These are phyloP conservation scores for Aspergillus thermomutatus DNA, from an alignment of 2,329 filamentous ascomycete species.

Conservation along the genomic window DNA sequence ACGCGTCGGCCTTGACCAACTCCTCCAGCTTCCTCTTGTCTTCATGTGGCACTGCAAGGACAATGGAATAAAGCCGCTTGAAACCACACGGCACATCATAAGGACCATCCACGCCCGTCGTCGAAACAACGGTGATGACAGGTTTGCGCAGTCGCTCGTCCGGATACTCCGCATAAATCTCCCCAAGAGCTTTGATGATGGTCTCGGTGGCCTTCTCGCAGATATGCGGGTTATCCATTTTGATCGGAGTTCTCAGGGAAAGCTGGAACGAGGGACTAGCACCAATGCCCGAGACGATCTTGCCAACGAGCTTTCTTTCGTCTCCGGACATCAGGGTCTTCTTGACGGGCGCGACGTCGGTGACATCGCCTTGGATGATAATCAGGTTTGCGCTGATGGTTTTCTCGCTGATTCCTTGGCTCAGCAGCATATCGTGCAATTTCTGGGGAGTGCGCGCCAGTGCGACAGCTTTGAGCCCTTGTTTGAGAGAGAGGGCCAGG, in stretches of 20 bases:
- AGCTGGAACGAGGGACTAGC: neutral
- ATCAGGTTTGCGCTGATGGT: neutral
- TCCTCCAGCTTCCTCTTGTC: neutral
- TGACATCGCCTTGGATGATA: neutral
- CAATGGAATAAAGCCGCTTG: neutral
- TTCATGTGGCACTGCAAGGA: neutral
- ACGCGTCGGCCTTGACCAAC: neutral
- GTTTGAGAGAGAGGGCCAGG: neutral
- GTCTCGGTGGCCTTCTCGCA: neutral
- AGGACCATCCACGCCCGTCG: neutral
- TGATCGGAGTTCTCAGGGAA: neutral
- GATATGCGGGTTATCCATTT: neutral
- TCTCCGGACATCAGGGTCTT: neutral
- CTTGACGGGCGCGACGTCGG: neutral
- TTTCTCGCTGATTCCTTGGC: neutral
- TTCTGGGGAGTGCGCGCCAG: neutral
- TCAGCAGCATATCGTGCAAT: neutral
- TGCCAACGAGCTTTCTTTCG: neutral
- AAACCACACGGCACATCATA: slow-evolving; percentile 13
- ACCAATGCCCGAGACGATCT: neutral
- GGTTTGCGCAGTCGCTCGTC: neutral
- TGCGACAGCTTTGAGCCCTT: neutral
- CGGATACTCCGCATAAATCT: neutral
- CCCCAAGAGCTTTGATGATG: neutral
- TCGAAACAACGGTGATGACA: neutral